Evolutionary conservation across 805 yeast genomes (phyloP).

Genomic region (Starmerella potacharoeniae): DNA sequence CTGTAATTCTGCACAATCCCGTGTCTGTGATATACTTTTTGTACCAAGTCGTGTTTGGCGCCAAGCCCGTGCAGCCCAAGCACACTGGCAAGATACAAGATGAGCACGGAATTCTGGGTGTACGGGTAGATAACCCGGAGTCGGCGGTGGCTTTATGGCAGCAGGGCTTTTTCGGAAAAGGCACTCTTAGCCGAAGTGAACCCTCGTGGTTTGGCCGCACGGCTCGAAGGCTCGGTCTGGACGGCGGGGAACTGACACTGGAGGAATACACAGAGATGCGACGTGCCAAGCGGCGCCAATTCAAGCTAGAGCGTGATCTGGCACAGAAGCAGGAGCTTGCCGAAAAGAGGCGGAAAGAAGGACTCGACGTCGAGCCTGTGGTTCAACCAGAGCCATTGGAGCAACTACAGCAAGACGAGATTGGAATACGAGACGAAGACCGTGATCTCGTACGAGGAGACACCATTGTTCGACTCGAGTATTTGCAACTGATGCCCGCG

Average conservation of each 20-base stretch:
- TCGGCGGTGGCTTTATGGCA: constrained; percentile 60
- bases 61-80: constrained; percentile 16
- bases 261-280: constrained; percentile 73
- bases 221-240: constrained; percentile 41
- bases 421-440: constrained; percentile 12
- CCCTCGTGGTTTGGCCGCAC: constrained; percentile 81
- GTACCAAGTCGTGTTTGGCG: constrained; percentile 22
- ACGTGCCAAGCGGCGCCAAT: constrained; percentile 57
- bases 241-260: constrained; percentile 29
- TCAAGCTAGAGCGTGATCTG: constrained; percentile 56
- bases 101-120: constrained; percentile 20
- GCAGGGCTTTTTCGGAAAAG: constrained; percentile 90
- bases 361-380: neutral
- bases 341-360: constrained; percentile 25
- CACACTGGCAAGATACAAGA: constrained; percentile 17
- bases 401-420: neutral
- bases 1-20: constrained; percentile 53
- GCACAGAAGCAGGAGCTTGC: constrained; percentile 42
- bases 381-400: constrained; percentile 1
- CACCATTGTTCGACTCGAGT: constrained; percentile 27
- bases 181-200: constrained; percentile 76
- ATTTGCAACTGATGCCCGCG: constrained; percentile 58
- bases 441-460: constrained; percentile 19
- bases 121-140: constrained; percentile 28
- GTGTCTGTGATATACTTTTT: constrained; percentile 46